phyloP scores from a whole-genome alignment of 306 rosid species.

The Luffa aegyptiaca region DNA sequence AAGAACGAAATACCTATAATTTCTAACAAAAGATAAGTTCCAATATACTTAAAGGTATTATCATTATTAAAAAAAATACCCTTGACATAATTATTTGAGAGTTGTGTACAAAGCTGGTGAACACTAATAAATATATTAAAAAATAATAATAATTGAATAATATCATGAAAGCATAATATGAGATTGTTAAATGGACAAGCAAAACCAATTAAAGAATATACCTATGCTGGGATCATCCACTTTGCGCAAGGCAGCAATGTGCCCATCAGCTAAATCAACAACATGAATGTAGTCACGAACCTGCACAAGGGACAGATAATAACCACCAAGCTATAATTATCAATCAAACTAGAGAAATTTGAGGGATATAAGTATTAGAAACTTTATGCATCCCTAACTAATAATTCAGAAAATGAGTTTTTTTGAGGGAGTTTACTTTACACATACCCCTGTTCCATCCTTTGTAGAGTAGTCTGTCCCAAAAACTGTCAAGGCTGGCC shows the following conservation, averaged over 20 bases:
- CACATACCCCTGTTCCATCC: slow-evolving; percentile 83
- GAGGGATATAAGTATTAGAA: neutral
- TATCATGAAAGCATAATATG: neutral
- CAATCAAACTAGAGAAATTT: neutral
- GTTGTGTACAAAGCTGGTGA: no score
- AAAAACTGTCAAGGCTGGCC: slow-evolving; percentile 68
- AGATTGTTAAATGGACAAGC: neutral
- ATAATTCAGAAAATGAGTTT: neutral
- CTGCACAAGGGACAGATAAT: slow-evolving; percentile 31
- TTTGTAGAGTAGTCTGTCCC: slow-evolving; percentile 76
- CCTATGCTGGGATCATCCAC: slow-evolving; percentile 59
- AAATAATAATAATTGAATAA: neutral
- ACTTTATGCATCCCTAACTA: neutral
- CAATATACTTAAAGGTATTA: neutral
- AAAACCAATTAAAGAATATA: slow-evolving; percentile 15
- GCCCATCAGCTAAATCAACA: slow-evolving; percentile 94
- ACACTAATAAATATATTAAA: no score
- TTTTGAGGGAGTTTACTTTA: neutral
- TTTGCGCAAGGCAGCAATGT: slow-evolving; percentile 83
- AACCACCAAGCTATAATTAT: slow-evolving; percentile 8
- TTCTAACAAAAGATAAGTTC: neutral
- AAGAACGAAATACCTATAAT: neutral
- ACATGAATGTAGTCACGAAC: slow-evolving; percentile 97
- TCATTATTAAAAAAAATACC: neutral
- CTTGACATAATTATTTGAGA: no score